phyloP scores from a whole-genome alignment of 441 rosid species.

The Erodium texanum region DNA sequence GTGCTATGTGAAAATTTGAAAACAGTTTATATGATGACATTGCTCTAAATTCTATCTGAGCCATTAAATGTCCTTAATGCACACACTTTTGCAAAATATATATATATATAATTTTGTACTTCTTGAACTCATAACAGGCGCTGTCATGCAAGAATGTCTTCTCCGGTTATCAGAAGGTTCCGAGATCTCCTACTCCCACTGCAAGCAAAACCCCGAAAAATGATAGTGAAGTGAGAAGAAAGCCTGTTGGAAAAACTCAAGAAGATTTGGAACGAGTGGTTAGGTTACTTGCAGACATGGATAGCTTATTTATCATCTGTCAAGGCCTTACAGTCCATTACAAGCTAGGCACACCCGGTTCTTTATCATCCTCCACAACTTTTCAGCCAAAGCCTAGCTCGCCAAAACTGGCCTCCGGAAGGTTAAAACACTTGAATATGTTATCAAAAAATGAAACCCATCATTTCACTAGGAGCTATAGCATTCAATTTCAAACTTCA shows the following conservation, averaged over 20 bases:
- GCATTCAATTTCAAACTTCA: slow-evolving; percentile 58
- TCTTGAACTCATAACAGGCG: too few relatives aligned
- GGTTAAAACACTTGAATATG: slow-evolving; percentile 41
- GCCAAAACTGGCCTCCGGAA: slow-evolving; percentile 42
- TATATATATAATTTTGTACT: too few relatives aligned
- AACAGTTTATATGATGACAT: too few relatives aligned
- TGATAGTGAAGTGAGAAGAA: slow-evolving; percentile 59
- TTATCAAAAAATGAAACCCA: slow-evolving; percentile 42
- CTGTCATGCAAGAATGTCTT: slow-evolving; percentile 79
- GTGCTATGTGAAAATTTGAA: too few relatives aligned
- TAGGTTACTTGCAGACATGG: slow-evolving; percentile 72
- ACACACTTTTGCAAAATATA: too few relatives aligned
- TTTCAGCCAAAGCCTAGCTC: slow-evolving; percentile 36
- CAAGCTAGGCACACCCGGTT: slow-evolving; percentile 61
- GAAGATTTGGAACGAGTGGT: slow-evolving; percentile 61
- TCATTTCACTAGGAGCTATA: slow-evolving; percentile 69
- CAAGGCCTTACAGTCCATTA: slow-evolving; percentile 67
- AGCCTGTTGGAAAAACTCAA: slow-evolving; percentile 36
- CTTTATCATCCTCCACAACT: slow-evolving; percentile 39
- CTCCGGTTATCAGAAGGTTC: slow-evolving; percentile 78
- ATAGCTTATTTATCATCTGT: slow-evolving; percentile 60
- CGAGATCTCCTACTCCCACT: slow-evolving; percentile 69
- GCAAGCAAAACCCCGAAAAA: slow-evolving; percentile 57
- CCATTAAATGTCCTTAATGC: too few relatives aligned
- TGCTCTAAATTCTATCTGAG: too few relatives aligned